Percentiles rank a stretch among this genome's conserved stretches.
Conservation (phyloP, 1,284 basidiomycete genomes). For the Naganishia sp. region DNA sequence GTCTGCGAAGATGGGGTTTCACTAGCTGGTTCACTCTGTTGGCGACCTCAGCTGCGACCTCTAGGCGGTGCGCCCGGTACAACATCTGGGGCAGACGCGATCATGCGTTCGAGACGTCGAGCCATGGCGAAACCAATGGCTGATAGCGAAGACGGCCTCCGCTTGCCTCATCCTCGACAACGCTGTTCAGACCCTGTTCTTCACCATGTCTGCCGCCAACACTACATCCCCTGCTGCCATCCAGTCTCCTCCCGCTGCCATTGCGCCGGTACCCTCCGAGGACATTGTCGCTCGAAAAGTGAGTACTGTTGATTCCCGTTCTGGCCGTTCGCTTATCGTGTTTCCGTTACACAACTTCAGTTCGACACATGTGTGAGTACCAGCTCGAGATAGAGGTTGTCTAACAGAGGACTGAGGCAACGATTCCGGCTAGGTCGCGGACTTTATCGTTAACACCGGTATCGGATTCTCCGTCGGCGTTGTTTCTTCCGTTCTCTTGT, state of each 20-base stretch:
- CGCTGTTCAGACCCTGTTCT: not conserved
- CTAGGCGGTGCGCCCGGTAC: not conserved
- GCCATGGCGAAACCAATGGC: conserved; percentile 23
- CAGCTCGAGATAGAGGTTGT: conserved; percentile 13
- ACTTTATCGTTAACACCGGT: conserved; percentile 67
- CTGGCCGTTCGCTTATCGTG: not conserved
- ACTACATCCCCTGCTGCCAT: conserved; percentile 39
- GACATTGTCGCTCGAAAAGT: conserved; percentile 84
- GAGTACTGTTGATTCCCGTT: conserved; percentile 37
- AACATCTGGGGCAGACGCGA: not conserved
- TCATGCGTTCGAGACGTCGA: not conserved
- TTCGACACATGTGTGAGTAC: conserved; percentile 88
- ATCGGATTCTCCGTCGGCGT: conserved; percentile 94
- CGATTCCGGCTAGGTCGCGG: conserved; percentile 52
- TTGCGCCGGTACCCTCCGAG: conserved; percentile 74
- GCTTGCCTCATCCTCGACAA: not conserved
- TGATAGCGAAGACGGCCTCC: not conserved
- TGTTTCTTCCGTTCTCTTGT: conserved; percentile 88
- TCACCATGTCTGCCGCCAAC: conserved; percentile 25
- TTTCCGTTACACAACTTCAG: conserved; percentile 53
- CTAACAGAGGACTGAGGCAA: conserved; percentile 8
- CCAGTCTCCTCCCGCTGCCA: conserved; percentile 38
- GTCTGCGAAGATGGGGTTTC: no score
- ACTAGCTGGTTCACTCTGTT: not conserved
- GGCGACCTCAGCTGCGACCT: not conserved